phyloP scores from a whole-genome alignment of 208 protist species.

The Entamoeba invadens region DNA sequence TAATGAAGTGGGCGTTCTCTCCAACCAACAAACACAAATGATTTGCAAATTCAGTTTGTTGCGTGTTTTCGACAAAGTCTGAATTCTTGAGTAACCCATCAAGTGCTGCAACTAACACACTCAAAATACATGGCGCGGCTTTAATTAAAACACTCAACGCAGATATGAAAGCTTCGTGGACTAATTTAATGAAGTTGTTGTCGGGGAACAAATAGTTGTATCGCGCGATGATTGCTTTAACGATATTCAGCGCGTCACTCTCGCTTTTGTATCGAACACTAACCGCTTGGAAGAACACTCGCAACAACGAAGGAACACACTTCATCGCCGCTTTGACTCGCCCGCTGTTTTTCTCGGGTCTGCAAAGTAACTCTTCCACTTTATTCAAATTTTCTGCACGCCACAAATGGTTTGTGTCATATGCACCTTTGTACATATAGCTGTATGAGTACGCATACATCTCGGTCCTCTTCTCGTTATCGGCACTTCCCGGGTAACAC shows the following conservation, averaged over 20 bases:
- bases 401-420: background rate
- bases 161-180: background rate
- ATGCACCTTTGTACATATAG: background rate
- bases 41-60: background rate
- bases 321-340: background rate
- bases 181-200: background rate
- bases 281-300: background rate
- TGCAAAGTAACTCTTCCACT: background rate
- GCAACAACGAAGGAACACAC: background rate
- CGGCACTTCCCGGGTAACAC: background rate
- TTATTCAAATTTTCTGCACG: background rate
- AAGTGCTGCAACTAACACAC: background rate
- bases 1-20: background rate
- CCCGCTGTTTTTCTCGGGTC: background rate
- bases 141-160: background rate
- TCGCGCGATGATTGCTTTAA: background rate
- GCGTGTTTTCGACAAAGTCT: background rate
- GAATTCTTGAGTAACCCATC: background rate
- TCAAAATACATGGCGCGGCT: background rate
- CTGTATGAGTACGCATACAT: background rate
- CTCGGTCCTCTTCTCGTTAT: background rate
- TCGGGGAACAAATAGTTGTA: background rate
- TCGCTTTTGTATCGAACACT: background rate
- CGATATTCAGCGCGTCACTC: background rate
- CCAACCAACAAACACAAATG: background rate